Percentiles rank a stretch among this genome's conserved stretches.
These are phyloP conservation scores for Boletus subcaerulescens DNA, from an alignment of 768 basidiomycete genomes.

Conservation along the genomic window DNA sequence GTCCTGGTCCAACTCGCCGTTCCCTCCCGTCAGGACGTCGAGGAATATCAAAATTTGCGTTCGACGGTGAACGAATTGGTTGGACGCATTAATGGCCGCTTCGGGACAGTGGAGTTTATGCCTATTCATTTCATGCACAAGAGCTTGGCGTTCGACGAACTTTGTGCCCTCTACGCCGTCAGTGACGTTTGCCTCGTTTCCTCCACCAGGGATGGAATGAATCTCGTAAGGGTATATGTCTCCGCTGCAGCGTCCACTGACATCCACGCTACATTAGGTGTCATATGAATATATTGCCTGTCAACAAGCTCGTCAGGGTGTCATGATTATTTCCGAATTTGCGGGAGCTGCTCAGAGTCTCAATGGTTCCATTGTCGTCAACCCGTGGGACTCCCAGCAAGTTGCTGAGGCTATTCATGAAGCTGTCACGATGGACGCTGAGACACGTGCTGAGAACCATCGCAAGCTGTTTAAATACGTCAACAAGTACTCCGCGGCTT, in stretches of 20 bases:
- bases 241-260: slow-evolving; percentile 6
- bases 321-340: slow-evolving; percentile 98
- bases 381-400: slow-evolving; percentile 99
- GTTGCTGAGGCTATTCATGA: slow-evolving; percentile 97
- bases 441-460: slow-evolving; percentile 87
- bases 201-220: slow-evolving; percentile 97
- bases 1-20: slow-evolving; percentile 97
- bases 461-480: slow-evolving; percentile 96
- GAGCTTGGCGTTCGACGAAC: slow-evolving; percentile 86
- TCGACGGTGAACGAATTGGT: slow-evolving; percentile 97
- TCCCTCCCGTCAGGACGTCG: slow-evolving; percentile 96
- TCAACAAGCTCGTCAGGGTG: slow-evolving; percentile 88
- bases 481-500: slow-evolving; percentile 89
- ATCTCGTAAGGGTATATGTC: slow-evolving; percentile 62
- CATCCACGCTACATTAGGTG: slow-evolving; percentile 52
- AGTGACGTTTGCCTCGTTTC: slow-evolving; percentile 96
- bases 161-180: slow-evolving; percentile 96
- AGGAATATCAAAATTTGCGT: slow-evolving; percentile 97
- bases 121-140: slow-evolving; percentile 99
- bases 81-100: slow-evolving; percentile 96
- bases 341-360: slow-evolving; percentile 95
- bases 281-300: slow-evolving; percentile 99
- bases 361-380: slow-evolving; percentile 95
- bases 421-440: slow-evolving; percentile 85
- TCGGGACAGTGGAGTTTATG: slow-evolving; percentile 99